A percentile compares a stretch with the other conserved stretches of the same genome.
Conservation (phyloP, 352 stramenopile genomes). For the Phytophthora capsici region DNA sequence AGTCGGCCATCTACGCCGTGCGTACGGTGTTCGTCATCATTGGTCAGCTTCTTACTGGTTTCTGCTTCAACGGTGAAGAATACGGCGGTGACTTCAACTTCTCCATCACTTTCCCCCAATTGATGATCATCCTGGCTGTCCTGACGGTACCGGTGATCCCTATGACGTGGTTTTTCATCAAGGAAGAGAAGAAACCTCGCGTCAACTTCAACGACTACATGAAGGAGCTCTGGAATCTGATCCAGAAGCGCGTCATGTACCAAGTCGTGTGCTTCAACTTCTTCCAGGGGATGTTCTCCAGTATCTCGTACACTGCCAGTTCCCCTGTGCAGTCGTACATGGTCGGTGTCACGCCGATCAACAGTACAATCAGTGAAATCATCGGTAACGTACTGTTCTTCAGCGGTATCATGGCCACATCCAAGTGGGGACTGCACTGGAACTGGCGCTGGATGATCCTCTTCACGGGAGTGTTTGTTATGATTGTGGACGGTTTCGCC, state of each 20-base stretch:
- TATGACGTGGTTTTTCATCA: constrained; percentile 44
- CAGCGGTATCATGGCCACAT: constrained; percentile 26
- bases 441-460: constrained; percentile 46
- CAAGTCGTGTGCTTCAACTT: constrained; percentile 53
- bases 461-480: constrained; percentile 28
- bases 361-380: constrained; percentile 37
- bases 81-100: constrained; percentile 57
- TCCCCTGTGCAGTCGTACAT: constrained; percentile 38
- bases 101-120: constrained; percentile 37
- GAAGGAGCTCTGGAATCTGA: constrained; percentile 34
- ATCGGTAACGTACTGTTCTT: constrained; percentile 35
- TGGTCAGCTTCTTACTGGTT: constrained; percentile 37
- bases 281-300: constrained; percentile 40
- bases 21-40: constrained; percentile 40
- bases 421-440: constrained; percentile 48
- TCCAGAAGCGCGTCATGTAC: constrained; percentile 46
- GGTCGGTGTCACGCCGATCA: constrained; percentile 39
- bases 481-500: constrained; percentile 31
- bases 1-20: constrained; percentile 46
- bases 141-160: constrained; percentile 28
- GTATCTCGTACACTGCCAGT: constrained; percentile 36
- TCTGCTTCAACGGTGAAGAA: constrained; percentile 51
- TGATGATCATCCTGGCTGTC: constrained; percentile 43
- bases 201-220: constrained; percentile 40
- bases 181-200: constrained; percentile 41